phyloP scores from a whole-genome alignment of 352 stramenopile species.

The Pythium scleroteichum region DNA sequence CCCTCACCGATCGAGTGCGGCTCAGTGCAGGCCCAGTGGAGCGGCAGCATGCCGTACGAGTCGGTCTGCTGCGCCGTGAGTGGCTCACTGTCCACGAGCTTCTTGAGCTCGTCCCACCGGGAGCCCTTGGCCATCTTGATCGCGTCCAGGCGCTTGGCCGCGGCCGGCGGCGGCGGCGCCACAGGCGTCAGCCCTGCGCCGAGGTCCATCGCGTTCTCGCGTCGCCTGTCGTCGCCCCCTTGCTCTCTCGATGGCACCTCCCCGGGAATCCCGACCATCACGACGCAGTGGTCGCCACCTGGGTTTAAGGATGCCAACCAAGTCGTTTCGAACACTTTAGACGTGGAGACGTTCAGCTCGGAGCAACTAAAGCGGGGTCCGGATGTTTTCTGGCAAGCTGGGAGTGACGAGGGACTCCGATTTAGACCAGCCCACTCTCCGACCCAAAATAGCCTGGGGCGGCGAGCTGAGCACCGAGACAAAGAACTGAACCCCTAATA shows the following conservation, averaged over 20 bases:
- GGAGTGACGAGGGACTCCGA: neutral
- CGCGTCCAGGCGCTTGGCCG: constrained; percentile 69
- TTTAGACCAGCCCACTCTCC: too few relatives aligned
- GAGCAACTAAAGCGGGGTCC: neutral
- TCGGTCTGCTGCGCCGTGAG: constrained; percentile 71
- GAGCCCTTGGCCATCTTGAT: constrained; percentile 85
- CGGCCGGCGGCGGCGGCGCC: neutral
- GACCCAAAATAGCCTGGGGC: too few relatives aligned
- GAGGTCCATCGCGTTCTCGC: constrained; percentile 11
- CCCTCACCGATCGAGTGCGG: constrained; percentile 69
- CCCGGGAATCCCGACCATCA: neutral
- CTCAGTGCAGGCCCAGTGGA: constrained; percentile 88
- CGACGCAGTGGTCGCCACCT: neutral
- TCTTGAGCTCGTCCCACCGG: constrained; percentile 75
- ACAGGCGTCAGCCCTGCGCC: constrained; percentile 1
- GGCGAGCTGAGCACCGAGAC: too few relatives aligned
- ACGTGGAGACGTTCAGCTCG: too few relatives aligned
- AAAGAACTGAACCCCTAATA: too few relatives aligned
- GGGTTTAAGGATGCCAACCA: too few relatives aligned
- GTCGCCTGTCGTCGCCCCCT: constrained; percentile 1
- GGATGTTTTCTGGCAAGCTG: constrained; percentile 3
- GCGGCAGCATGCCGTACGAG: constrained; percentile 86
- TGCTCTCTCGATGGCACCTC: neutral
- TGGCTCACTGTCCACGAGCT: constrained; percentile 74
- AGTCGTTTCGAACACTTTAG: too few relatives aligned